A percentile compares a stretch with the other conserved stretches of the same genome.
Evolutionary conservation across 495 filamentous ascomycete genomes (phyloP).

Genomic region (Aspergillus taichungensis): DNA sequence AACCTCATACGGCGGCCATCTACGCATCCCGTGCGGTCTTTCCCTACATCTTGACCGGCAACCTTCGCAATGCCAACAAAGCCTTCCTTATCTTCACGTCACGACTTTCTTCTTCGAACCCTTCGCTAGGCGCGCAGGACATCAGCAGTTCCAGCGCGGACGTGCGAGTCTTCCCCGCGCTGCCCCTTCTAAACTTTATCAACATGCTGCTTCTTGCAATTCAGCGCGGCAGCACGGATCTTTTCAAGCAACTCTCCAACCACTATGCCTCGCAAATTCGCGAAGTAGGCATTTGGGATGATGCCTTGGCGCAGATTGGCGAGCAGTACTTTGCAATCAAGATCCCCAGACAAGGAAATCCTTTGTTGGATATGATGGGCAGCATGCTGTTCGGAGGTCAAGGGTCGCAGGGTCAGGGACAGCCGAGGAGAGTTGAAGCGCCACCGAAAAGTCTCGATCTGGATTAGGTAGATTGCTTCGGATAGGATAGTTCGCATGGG

Average conservation of each 20-base stretch:
- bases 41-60: conserved; percentile 84
- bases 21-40: conserved; percentile 87
- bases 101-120: conserved; percentile 58
- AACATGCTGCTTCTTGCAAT: conserved; percentile 73
- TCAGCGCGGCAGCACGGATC: conserved; percentile 66
- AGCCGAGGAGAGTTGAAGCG: conserved; percentile 39
- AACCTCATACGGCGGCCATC: conserved; percentile 77
- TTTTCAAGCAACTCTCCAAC: conserved; percentile 73
- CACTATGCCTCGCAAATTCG: conserved; percentile 73
- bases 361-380: conserved; percentile 95
- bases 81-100: conserved; percentile 72
- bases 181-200: conserved; percentile 91
- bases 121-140: conserved; percentile 64
- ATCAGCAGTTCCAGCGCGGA: conserved; percentile 69
- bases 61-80: conserved; percentile 79
- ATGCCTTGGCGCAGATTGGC: conserved; percentile 74
- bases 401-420: conserved; percentile 24
- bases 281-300: conserved; percentile 71
- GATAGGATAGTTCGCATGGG: not conserved
- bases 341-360: conserved; percentile 78
- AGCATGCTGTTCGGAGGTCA: conserved; percentile 74
- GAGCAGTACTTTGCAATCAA: conserved; percentile 98
- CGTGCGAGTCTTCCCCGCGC: conserved; percentile 67
- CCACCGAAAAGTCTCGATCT: conserved; percentile 45
- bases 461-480: conserved; percentile 29